Evolutionary conservation across 306 rosid species (phyloP).

Genomic region (Rosa multiflora): DNA sequence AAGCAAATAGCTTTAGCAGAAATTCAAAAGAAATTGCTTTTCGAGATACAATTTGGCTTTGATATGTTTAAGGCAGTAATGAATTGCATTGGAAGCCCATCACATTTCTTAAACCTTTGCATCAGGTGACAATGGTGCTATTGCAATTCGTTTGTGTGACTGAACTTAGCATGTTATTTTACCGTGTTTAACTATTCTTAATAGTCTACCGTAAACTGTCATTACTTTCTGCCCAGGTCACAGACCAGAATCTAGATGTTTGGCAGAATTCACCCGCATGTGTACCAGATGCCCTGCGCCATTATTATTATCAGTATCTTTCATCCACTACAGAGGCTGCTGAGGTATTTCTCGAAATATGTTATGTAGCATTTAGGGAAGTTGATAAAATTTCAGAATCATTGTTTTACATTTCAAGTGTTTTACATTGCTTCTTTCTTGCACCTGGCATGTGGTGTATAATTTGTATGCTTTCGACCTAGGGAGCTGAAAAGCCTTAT

Average conservation of each 20-base stretch:
- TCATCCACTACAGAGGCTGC: slow-evolving; percentile 96
- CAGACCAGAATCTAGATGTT: slow-evolving; percentile 80
- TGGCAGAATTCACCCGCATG: slow-evolving; percentile 87
- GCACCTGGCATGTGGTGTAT: neutral
- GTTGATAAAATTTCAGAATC: neutral
- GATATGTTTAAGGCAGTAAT: neutral
- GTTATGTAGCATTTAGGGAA: slow-evolving; percentile 17
- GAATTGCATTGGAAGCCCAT: neutral
- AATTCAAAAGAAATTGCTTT: neutral
- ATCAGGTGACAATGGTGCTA: slow-evolving; percentile 12
- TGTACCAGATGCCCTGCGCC: slow-evolving; percentile 96
- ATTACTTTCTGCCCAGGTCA: slow-evolving; percentile 51
- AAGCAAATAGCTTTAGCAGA: neutral
- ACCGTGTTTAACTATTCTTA: slow-evolving; percentile 18
- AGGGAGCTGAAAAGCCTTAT: neutral
- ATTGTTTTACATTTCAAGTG: neutral
- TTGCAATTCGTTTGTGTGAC: slow-evolving; percentile 10
- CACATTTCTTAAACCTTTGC: slow-evolving; percentile 9
- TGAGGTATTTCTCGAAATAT: slow-evolving; percentile 58
- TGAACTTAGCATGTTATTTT: neutral
- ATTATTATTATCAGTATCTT: slow-evolving; percentile 89
- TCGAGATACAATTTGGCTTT: neutral
- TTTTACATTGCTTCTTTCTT: neutral
- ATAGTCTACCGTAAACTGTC: slow-evolving; percentile 1
- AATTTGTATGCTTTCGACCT: neutral